Conservation (phyloP, 192 early-diverging fungal species). For the Phlyctochytrium bullatum region DNA sequence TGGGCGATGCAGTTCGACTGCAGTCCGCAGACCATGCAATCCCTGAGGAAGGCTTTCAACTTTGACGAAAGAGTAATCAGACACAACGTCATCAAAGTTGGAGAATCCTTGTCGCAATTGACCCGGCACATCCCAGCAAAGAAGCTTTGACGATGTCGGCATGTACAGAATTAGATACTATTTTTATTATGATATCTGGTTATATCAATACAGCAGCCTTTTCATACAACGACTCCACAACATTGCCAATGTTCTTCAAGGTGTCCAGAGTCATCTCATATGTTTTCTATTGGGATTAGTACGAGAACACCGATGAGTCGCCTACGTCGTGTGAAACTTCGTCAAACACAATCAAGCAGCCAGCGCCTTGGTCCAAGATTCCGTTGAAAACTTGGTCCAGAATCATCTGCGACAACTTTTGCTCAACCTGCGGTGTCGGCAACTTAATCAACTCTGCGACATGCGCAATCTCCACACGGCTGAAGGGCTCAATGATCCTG, state of each 20-base stretch:
- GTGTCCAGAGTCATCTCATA: constrained; percentile 93
- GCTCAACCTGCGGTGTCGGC: constrained; percentile 89
- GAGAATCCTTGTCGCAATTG: constrained; percentile 28
- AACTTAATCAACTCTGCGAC: constrained; percentile 92
- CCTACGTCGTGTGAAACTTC: constrained; percentile 79
- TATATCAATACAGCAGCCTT: constrained; percentile 54
- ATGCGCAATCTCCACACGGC: constrained; percentile 93
- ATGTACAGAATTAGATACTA: no score
- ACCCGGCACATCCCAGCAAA: not conserved
- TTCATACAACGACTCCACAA: constrained; percentile 92
- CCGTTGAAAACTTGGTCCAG: constrained; percentile 94
- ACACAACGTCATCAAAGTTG: constrained; percentile 47
- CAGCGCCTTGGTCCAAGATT: constrained; percentile 96
- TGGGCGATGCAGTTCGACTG: constrained; percentile 48
- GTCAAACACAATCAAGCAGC: constrained; percentile 93
- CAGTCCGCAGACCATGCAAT: constrained; percentile 29
- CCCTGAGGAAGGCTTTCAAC: constrained; percentile 30
- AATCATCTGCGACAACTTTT: constrained; percentile 99
- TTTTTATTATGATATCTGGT: not conserved
- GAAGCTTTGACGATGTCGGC: no score
- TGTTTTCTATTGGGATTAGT: constrained; percentile 63
- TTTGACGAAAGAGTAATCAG: constrained; percentile 50
- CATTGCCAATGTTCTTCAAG: constrained; percentile 93
- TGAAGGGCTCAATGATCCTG: constrained; percentile 97
- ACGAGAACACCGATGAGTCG: constrained; percentile 4